Base-by-base conservation (phyloP, 2,329 filamentous ascomycete genomes). In the Botrytis deweyae region DNA sequence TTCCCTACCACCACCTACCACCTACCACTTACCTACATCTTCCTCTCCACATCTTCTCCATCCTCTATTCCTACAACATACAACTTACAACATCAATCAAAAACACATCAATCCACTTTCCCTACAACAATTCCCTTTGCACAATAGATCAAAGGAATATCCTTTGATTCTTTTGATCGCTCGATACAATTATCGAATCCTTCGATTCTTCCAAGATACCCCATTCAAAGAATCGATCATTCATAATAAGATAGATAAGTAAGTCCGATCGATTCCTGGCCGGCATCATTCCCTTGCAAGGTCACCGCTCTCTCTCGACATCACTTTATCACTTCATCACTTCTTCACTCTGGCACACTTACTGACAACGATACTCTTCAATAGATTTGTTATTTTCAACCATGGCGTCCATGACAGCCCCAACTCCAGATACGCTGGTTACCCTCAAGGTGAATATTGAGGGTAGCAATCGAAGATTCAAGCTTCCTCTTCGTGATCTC, bases 401-500 rank as follows among this genome's bases (percentile, higher is more conserved):
- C 75, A 82, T 82, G 81, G 80, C 80, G 68, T 79, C 78, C 33
- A 75, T 77, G 58, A 73, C 77, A 20, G 72, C 80, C 40, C 78
- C 80, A 12, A 80, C 81, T 70, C 88, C 89, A 73, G 92, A 94
- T 76, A 94, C 92, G 70, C 85, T 89, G 77, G 92, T 98, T 83
- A 94, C 92, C 77, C 86, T 98, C 85, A 98, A 98, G 86, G 88
- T 97, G 81, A 88, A 89, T 80, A 90, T 92, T 80, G 90, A 94
- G 81, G 93, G 93, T 74, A 86, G 84, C 80, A 92, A 91, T 80
- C 91, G 92, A 80, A 92, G 94, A 79, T 93, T 97, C 86, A 98
- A 97, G 88, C 88, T 98, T 77, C 92, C 94, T 73, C 88, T 98
- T 81, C 90, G 91, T 81, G 95, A 98, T 78, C 90, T 98, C 73